Conservation (phyloP, 2,329 filamentous ascomycete species). For the Fusarium phyllophilum region DNA sequence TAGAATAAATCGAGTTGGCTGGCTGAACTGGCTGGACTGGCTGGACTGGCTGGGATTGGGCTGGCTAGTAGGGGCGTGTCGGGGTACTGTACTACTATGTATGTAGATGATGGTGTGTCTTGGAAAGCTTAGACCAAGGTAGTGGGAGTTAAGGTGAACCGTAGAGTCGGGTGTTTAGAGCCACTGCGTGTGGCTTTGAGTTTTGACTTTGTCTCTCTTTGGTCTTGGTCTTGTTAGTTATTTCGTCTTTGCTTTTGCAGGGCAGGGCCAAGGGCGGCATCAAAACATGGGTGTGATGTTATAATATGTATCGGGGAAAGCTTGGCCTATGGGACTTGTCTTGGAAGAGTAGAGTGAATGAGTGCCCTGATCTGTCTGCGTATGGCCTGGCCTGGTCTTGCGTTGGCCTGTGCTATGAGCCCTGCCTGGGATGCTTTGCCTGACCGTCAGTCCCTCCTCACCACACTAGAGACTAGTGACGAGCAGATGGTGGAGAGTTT, state of each 20-base stretch:
- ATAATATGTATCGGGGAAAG: background rate
- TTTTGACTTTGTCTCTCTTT: conserved; percentile 34
- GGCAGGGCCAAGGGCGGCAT: conserved; percentile 23
- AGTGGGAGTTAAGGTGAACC: conserved; percentile 42
- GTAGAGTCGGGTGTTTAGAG: conserved; percentile 37
- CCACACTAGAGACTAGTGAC: conserved; percentile 29
- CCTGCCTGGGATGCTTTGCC: conserved; percentile 14
- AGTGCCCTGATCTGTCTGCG: conserved; percentile 17
- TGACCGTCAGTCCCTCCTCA: conserved; percentile 34
- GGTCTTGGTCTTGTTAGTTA: conserved; percentile 3
- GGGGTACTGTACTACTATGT: conserved; percentile 12
- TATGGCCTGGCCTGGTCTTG: background rate
- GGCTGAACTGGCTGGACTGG: background rate
- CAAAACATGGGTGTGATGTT: conserved; percentile 30
- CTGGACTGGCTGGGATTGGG: background rate
- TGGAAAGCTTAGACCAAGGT: conserved; percentile 20
- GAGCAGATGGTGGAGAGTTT: conserved; percentile 42
- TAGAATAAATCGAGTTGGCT: conserved; percentile 19
- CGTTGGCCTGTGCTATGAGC: conserved; percentile 2
- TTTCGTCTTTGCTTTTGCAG: conserved; percentile 19
- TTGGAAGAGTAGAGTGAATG: background rate
- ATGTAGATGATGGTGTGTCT: background rate
- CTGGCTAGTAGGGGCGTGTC: conserved; percentile 20
- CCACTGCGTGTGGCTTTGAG: conserved; percentile 32
- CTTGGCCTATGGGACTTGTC: conserved; percentile 13